Evolutionary conservation across 345 rosid genomes (phyloP).

Genomic region (Eucalyptus albens): DNA sequence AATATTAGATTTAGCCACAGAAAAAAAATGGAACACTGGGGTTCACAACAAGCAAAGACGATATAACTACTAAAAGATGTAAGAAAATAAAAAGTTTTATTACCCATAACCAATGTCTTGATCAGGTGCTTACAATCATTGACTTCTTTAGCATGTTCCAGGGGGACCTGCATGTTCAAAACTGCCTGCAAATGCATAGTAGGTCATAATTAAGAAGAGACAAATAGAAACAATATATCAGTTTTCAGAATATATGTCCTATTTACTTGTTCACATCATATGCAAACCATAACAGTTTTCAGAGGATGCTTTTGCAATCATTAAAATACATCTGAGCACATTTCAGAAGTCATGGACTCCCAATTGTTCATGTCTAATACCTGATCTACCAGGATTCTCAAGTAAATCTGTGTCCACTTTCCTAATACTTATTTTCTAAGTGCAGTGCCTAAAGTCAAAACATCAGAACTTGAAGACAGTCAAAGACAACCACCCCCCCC

Average conservation of each 20-base stretch:
- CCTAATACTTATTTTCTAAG: not conserved
- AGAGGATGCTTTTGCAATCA: not conserved
- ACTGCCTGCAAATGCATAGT: conserved; percentile 73
- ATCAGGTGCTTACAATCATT: conserved; percentile 93
- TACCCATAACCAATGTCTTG: conserved; percentile 99
- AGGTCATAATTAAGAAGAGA: not conserved
- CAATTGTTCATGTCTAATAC: not conserved
- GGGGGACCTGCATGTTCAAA: conserved; percentile 88
- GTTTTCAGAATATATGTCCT: not conserved
- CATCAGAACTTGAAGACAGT: not conserved
- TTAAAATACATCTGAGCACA: not conserved
- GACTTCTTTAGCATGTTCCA: conserved; percentile 97
- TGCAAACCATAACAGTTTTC: not conserved
- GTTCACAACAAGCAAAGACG: not conserved
- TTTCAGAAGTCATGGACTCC: not conserved
- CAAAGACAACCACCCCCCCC: not conserved
- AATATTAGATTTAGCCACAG: not conserved
- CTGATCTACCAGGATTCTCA: not conserved
- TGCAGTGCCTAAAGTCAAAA: not conserved
- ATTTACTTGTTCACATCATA: not conserved
- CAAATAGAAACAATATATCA: not conserved
- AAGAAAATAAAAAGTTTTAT: conserved; percentile 2
- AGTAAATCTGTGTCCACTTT: not conserved
- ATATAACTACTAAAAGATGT: not conserved
- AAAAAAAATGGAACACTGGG: not conserved